Percentiles rank a stretch among this genome's conserved stretches.
Conservation (phyloP, 768 basidiomycete genomes). For the Crepidotus variabilis region DNA sequence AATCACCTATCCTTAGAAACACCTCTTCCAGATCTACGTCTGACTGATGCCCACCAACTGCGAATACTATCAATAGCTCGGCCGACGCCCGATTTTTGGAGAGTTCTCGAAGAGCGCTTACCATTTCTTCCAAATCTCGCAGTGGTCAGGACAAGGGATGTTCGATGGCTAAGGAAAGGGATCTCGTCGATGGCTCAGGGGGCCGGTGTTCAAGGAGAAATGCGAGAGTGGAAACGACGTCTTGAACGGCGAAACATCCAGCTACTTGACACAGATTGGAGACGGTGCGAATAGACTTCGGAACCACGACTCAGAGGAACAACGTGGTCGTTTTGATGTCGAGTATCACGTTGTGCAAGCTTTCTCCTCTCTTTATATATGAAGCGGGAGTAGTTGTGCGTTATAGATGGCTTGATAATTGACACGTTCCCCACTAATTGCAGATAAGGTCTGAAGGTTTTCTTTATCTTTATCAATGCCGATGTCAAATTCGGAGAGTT, state of each 20-base stretch:
- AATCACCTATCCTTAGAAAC: constrained; percentile 70
- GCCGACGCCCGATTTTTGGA: constrained; percentile 60
- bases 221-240: constrained; percentile 68
- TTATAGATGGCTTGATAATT: too few relatives aligned
- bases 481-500: too few relatives aligned
- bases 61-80: constrained; percentile 73
- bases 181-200: constrained; percentile 62
- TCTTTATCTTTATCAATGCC: too few relatives aligned
- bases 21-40: constrained; percentile 52
- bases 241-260: constrained; percentile 54
- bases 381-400: neutral
- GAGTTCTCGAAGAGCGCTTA: constrained; percentile 49
- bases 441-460: too few relatives aligned
- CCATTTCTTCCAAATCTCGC: constrained; percentile 53
- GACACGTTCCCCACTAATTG: too few relatives aligned
- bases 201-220: constrained; percentile 78
- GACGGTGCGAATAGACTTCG: constrained; percentile 29
- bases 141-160: constrained; percentile 59
- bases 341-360: neutral
- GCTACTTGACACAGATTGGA: constrained; percentile 74
- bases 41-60: constrained; percentile 38
- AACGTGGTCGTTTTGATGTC: neutral
- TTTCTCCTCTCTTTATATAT: neutral
- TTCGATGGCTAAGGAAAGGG: constrained; percentile 70
- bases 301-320: too few relatives aligned